A percentile compares a stretch with the other conserved stretches of the same genome.
Conservation (phyloP, 164 flowering plant species). For the Nelumbo lutea region DNA sequence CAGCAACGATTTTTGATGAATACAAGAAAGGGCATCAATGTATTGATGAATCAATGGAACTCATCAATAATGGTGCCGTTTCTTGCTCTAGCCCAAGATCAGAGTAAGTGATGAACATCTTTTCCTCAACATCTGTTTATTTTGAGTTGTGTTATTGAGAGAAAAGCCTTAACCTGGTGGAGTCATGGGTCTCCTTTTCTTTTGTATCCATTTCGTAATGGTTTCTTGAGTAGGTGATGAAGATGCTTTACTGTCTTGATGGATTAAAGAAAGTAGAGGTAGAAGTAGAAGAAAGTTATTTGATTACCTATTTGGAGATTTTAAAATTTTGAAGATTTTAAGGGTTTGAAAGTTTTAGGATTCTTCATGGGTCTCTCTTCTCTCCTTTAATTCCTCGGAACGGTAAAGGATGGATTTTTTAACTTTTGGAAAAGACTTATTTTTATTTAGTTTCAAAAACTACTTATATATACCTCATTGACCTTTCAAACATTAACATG, state of each 20-base stretch:
- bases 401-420: too few species aligned
- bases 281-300: neutral
- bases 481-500: too few species aligned
- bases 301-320: neutral
- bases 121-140: neutral
- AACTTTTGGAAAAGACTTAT: too few species aligned
- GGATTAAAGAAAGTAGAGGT: neutral
- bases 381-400: too few species aligned
- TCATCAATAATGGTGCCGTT: neutral
- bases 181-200: neutral
- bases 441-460: too few species aligned
- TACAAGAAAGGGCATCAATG: neutral
- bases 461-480: too few species aligned
- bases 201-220: neutral
- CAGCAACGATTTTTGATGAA: too few species aligned
- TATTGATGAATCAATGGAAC: slow-evolving; percentile 9
- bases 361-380: neutral
- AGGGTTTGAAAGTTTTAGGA: neutral
- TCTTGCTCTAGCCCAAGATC: neutral
- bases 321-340: neutral
- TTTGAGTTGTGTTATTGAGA: neutral
- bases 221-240: neutral
- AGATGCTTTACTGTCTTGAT: slow-evolving; percentile 7
- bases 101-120: neutral
- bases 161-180: neutral